These are phyloP conservation scores for Cytospora piceae DNA, from an alignment of 2,329 filamentous ascomycete genomes.

Conservation along the genomic window DNA sequence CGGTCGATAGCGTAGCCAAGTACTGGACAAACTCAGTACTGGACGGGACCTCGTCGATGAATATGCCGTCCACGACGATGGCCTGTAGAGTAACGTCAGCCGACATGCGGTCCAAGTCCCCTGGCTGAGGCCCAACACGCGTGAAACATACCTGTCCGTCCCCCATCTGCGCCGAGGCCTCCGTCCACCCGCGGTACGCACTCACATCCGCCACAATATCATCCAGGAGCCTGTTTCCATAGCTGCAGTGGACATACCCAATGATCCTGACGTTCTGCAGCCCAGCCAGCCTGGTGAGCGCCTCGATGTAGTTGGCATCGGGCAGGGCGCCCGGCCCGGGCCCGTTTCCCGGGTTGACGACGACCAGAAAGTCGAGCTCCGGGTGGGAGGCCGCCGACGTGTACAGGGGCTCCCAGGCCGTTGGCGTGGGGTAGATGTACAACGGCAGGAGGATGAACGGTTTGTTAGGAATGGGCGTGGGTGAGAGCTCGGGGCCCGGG, in stretches of 20 bases:
- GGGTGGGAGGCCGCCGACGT: conserved; percentile 33
- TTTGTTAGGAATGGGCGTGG: background rate
- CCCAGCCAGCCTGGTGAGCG: conserved; percentile 33
- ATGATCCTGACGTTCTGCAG: conserved; percentile 37
- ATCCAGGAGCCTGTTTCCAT: conserved; percentile 33
- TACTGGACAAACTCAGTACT: conserved; percentile 32
- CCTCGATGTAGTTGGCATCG: conserved; percentile 38
- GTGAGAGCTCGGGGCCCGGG: conserved; percentile 12
- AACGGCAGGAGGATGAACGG: conserved; percentile 39
- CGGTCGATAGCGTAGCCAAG: conserved; percentile 34
- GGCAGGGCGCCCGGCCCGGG: conserved; percentile 36
- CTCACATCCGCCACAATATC: conserved; percentile 45
- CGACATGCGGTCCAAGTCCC: background rate
- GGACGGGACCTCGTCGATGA: conserved; percentile 52
- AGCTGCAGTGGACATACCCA: conserved; percentile 40
- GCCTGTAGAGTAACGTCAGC: conserved; percentile 27
- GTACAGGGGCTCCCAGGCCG: conserved; percentile 39
- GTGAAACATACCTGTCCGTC: conserved; percentile 23
- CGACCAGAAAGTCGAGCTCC: conserved; percentile 36
- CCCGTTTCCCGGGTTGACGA: conserved; percentile 40
- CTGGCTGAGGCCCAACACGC: too few species aligned
- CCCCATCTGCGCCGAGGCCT: conserved; percentile 26
- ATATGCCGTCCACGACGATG: conserved; percentile 50
- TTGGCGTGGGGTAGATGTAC: conserved; percentile 40
- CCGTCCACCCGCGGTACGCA: conserved; percentile 49